Base-by-base conservation (phyloP, 1,139 yeast genomes). In the Blastobotrys persicus region DNA sequence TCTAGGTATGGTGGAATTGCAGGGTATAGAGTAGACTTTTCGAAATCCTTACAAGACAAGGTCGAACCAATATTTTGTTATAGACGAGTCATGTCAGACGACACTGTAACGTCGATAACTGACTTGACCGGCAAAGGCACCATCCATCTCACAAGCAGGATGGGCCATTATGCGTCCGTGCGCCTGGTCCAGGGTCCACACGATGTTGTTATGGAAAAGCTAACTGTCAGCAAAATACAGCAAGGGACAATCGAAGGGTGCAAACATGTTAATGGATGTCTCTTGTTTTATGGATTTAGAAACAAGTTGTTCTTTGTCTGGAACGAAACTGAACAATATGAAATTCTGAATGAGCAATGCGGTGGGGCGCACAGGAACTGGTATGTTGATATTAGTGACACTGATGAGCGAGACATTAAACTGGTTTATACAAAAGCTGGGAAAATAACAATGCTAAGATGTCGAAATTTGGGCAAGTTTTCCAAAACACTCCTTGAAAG, bases 361-460 rank as follows among this genome's bases (percentile, higher is more conserved):
- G 98, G 98, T 18, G 98, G 98, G 1, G 80, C 92, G 2, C 97
- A 91, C 62, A 74, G 98, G 55, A 79, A 80, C 53, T 92, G 97
- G 96, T 62, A 67, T 48, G 57, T 64, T 12, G 44, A 42, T 13
- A 48, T 53, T 13, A 34, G 48, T 23, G 53, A 48, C 45, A 3
- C 41, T 16, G 50, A 57, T 13, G 53, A 57, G 37, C 54, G 56
- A 9, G 54, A 53, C 2, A 71, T 67, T 47, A 69, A 61, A 57
- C 77, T 75, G 57, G 70, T 61, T 12, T 87, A 81, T 59, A 79
- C 85, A 17, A 81, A 83, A 62, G 80, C 85, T 2, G 54, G 61
- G 7, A 52, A 51, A 13, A 53, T 56, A 49, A 44, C 45, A 9
- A 47, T 47, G n/a, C 45, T 54, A 4, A 31, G 45, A 16, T 50